Evolutionary conservation across 2,329 filamentous ascomycete genomes (phyloP).

Genomic region (Didymella pinodella): DNA sequence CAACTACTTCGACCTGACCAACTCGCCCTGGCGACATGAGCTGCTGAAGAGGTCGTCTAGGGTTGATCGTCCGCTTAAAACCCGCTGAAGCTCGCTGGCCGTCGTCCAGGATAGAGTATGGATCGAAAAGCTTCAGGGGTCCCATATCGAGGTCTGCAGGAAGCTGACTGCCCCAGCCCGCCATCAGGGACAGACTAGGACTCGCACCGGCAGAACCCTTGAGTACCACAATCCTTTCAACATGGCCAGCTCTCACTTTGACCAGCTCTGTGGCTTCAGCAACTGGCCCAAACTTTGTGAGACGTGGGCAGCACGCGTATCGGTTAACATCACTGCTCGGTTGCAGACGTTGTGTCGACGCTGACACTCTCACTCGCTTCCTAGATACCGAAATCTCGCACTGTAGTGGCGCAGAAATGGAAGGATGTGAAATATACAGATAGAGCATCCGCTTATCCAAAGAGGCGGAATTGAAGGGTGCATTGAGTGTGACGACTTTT

Average conservation of each 20-base stretch:
- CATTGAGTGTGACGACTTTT: slow-evolving; percentile 43
- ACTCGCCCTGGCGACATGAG: slow-evolving; percentile 36
- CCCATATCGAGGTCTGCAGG: slow-evolving; percentile 39
- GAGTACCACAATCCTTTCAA: slow-evolving; percentile 45
- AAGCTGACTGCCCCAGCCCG: slow-evolving; percentile 50
- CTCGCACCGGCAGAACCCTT: slow-evolving; percentile 27
- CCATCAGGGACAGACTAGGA: slow-evolving; percentile 40
- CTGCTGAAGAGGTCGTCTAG: slow-evolving; percentile 31
- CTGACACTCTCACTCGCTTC: slow-evolving; percentile 44
- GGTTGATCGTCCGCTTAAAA: slow-evolving; percentile 42
- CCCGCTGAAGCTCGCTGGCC: slow-evolving; percentile 44
- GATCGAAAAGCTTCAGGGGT: slow-evolving; percentile 45
- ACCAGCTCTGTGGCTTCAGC: slow-evolving; percentile 38
- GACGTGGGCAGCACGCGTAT: slow-evolving; percentile 48
- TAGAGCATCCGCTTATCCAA: slow-evolving; percentile 50
- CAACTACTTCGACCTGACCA: slow-evolving; percentile 44
- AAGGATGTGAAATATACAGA: slow-evolving; percentile 48
- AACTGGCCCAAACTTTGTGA: slow-evolving; percentile 38
- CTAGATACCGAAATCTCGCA: slow-evolving; percentile 49
- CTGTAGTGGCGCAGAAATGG: slow-evolving; percentile 45
- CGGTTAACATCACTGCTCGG: slow-evolving; percentile 33
- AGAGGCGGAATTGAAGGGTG: slow-evolving; percentile 49
- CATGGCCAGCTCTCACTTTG: slow-evolving; percentile 44
- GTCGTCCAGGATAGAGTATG: slow-evolving; percentile 41
- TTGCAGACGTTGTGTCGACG: slow-evolving; percentile 39